These are phyloP conservation scores for Cryphonectria carpinicola DNA, from an alignment of 2,329 filamentous ascomycete species.

Conservation along the genomic window DNA sequence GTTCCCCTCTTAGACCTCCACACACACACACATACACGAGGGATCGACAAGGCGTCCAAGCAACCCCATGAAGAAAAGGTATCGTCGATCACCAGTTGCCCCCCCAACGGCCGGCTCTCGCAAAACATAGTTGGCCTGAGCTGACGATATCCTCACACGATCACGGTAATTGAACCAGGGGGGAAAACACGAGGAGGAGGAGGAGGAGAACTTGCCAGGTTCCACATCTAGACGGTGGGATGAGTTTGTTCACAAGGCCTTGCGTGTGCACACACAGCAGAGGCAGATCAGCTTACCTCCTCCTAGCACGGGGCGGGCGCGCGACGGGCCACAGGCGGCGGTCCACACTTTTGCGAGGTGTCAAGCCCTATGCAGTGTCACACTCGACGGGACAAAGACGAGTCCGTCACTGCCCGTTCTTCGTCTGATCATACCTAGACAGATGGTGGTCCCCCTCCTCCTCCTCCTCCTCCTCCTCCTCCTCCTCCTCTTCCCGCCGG, in stretches of 20 bases:
- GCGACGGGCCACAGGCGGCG: not conserved
- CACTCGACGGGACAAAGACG: not conserved
- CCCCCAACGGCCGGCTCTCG: not conserved
- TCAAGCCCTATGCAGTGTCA: slow-evolving; percentile 13
- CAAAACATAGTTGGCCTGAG: not conserved
- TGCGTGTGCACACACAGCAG: not conserved
- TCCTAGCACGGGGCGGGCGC: not conserved
- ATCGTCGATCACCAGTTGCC: not conserved
- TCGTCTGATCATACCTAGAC: not conserved
- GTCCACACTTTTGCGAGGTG: slow-evolving; percentile 7
- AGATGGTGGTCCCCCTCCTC: not conserved
- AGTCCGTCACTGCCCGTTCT: not conserved
- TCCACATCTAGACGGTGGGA: not conserved
- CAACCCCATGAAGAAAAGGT: not conserved
- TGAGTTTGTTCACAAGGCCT: too few species aligned
- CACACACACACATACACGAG: not conserved
- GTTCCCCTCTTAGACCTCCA: not conserved
- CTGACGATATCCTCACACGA: not conserved
- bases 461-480: too few species aligned
- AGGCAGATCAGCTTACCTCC: not conserved
- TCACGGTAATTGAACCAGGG: not conserved
- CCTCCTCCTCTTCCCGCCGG: not conserved
- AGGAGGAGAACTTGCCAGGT: not conserved
- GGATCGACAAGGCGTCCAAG: not conserved
- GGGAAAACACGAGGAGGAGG: too few species aligned